phyloP scores from a whole-genome alignment of 2,329 filamentous ascomycete genomes.

The Paraconiothyrium sp. region DNA sequence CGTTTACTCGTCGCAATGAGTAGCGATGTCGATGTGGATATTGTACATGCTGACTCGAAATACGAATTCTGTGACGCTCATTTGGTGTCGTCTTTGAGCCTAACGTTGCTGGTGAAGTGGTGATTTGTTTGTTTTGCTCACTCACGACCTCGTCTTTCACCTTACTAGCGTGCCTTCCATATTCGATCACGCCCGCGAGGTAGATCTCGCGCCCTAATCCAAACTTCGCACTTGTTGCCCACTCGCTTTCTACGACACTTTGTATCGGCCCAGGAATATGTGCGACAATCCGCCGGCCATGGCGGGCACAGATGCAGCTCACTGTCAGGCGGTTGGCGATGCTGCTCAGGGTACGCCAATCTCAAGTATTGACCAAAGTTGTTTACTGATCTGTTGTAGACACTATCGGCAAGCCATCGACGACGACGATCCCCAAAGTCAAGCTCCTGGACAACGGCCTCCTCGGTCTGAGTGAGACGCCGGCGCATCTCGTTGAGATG shows the following conservation, averaged over 20 bases:
- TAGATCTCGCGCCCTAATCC: neutral
- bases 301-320: neutral
- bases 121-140: neutral
- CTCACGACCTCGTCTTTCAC: neutral
- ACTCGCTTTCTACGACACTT: neutral
- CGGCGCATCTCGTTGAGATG: neutral
- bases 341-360: neutral
- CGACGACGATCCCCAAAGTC: neutral
- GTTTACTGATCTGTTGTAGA: neutral
- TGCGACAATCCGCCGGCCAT: neutral
- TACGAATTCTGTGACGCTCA: conserved; percentile 1
- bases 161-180: neutral
- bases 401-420: neutral
- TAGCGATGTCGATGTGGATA: neutral
- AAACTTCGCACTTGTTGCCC: neutral
- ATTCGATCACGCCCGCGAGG: neutral
- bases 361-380: neutral
- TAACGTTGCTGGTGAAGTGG: neutral
- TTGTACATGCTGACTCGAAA: conserved; percentile 8
- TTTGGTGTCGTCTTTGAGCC: neutral
- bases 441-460: neutral
- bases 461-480: conserved; percentile 2
- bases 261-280: neutral
- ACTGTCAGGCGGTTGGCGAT: neutral
- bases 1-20: neutral